phyloP scores from a whole-genome alignment of 192 early-diverging fungal species.

The Podila verticillata region DNA sequence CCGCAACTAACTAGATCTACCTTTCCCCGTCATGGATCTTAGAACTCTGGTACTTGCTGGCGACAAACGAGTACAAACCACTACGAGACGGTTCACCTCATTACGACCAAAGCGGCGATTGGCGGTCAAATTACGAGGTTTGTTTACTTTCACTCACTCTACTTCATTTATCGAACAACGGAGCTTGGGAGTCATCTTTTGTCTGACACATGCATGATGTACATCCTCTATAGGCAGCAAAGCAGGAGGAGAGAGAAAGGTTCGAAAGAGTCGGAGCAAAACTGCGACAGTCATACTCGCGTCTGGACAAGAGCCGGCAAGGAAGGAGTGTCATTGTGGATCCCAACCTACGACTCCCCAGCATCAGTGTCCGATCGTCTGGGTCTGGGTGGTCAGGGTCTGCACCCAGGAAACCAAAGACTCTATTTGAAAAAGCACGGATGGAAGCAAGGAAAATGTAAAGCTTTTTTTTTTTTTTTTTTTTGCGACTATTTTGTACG shows the following conservation, averaged over 20 bases:
- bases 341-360: conserved; percentile 26
- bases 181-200: no score
- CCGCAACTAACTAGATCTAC: neutral
- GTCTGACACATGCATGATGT: neutral
- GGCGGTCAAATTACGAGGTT: conserved; percentile 39
- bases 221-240: conserved; percentile 4
- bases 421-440: conserved; percentile 44
- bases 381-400: conserved; percentile 8
- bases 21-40: neutral
- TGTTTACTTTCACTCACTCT: neutral
- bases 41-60: conserved; percentile 41
- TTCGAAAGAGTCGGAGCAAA: conserved; percentile 17
- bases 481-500: no score
- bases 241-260: conserved; percentile 30
- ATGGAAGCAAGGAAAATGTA: conserved; percentile 48
- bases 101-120: conserved; percentile 36
- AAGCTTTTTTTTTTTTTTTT: neutral
- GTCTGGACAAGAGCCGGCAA: conserved; percentile 30
- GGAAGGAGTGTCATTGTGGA: conserved; percentile 43
- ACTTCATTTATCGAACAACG: neutral
- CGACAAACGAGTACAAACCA: conserved; percentile 22
- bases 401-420: conserved; percentile 29
- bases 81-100: conserved; percentile 12
- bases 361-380: conserved; percentile 1
- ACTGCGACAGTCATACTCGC: conserved; percentile 39